phyloP scores from a whole-genome alignment of 2,329 filamentous ascomycete species.

The Aureobasidium mangrovei region DNA sequence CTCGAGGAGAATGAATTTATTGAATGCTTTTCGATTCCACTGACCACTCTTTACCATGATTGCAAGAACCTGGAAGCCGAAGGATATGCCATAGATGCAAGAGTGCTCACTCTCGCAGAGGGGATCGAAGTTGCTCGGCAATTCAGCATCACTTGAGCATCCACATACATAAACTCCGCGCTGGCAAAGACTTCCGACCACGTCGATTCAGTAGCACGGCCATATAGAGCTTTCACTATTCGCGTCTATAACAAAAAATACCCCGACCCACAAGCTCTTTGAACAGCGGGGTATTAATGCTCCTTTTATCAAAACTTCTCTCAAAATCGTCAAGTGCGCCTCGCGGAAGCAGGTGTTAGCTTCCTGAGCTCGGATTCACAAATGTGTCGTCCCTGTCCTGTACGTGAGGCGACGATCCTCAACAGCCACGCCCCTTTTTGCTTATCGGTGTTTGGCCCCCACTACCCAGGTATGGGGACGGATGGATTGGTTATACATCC shows the following conservation, averaged over 20 bases:
- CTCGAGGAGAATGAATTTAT: conserved; percentile 56
- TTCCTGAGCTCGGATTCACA: not conserved
- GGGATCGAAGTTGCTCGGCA: conserved; percentile 63
- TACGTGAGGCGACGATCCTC: not conserved
- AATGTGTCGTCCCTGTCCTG: not conserved
- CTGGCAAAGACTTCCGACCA: no score
- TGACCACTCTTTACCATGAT: conserved; percentile 48
- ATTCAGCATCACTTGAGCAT: conserved; percentile 26
- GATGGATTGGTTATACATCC: no score
- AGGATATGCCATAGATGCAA: conserved; percentile 70
- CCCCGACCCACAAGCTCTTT: not conserved
- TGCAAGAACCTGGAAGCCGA: conserved; percentile 58
- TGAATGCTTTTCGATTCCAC: conserved; percentile 49
- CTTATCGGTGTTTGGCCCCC: not conserved
- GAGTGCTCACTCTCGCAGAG: conserved; percentile 69
- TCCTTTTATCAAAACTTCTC: not conserved
- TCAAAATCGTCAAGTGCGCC: not conserved
- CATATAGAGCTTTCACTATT: no score
- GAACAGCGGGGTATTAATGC: not conserved
- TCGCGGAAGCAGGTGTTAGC: conserved; percentile 4
- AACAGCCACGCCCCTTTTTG: not conserved
- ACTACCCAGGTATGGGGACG: no score
- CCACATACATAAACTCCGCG: not conserved
- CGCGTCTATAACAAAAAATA: not conserved
- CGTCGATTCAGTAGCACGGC: no score